Evolutionary conservation across 1,284 basidiomycete species (phyloP).

Genomic region (Trichosporon faecale): DNA sequence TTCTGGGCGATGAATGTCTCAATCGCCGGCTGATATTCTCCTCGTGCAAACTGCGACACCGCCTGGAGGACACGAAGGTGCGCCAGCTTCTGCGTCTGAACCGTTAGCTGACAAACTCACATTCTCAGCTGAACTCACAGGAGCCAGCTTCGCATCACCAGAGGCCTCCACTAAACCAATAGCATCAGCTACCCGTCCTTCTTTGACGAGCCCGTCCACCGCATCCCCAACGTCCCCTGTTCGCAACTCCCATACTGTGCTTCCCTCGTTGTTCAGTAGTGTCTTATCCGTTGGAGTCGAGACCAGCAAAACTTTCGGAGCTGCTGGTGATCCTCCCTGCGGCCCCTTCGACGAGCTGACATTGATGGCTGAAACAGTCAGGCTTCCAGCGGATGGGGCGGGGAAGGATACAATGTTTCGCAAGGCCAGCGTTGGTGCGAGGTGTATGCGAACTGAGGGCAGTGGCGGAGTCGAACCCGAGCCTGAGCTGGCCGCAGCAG

Average conservation of each 20-base stretch:
- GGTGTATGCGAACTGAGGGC: conserved; percentile 71
- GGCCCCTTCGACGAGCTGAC: conserved; percentile 1
- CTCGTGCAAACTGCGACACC: conserved; percentile 66
- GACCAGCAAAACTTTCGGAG: conserved; percentile 57
- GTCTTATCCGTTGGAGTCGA: conserved; percentile 71
- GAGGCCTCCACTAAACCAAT: conserved; percentile 73
- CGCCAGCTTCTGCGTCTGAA: conserved; percentile 49
- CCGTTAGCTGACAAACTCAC: background rate
- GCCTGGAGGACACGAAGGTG: conserved; percentile 69
- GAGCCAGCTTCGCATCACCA: conserved; percentile 62
- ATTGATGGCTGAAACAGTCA: conserved; percentile 21
- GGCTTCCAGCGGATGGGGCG: conserved; percentile 29
- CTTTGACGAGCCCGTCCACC: conserved; percentile 75
- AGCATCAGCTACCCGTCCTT: conserved; percentile 73
- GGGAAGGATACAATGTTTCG: conserved; percentile 69
- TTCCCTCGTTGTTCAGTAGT: conserved; percentile 63
- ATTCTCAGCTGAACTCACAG: conserved; percentile 53
- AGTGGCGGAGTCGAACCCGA: conserved; percentile 47
- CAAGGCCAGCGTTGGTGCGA: conserved; percentile 65
- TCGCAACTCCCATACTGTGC: conserved; percentile 69
- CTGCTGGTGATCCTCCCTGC: background rate
- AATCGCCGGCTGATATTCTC: conserved; percentile 60
- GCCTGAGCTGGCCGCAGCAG: conserved; percentile 42
- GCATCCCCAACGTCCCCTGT: conserved; percentile 75
- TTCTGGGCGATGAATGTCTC: conserved; percentile 84